Evolutionary conservation across 106 monocot genomes (phyloP), one percentile per base, ranked within the genome.

Genomic region (Dioscorea dumetorum): DNA sequence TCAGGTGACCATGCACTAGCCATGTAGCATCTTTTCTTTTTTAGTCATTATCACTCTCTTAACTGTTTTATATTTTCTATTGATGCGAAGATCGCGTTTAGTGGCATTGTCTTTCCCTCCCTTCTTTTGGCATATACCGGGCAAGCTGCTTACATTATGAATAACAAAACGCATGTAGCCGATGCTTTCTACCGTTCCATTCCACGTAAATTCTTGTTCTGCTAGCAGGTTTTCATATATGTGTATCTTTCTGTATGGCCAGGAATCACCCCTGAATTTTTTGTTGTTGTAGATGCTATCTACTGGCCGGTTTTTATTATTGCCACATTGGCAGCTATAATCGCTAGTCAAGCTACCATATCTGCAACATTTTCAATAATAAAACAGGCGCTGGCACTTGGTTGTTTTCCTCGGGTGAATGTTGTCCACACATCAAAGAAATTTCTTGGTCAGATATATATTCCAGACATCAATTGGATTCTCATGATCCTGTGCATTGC

Each of bases 381-480:
- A 63, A 91, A 97, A 64, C 95, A 97, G 72, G 88, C 88, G 28
- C 74, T 79, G 35, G 83, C 95, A 24, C 88, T 86, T 62, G 95
- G 91, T 13, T 95, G 95, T 68, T 95, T 95, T 63, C 91, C 95
- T 0, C 81, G 88, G 61, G 91, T 95, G 8, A 91, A 87, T 41
- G 82, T 95, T 61, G 86, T 95, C 58, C 91, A 95, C 71, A 95
- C 95, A 56, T 95, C 95, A 33, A 87, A 87, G 50, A 88, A 82
- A 22, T 91, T 86, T 73, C 79, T 86, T 52, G 95, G 95, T 54
- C 91, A 91, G 69, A 91, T 95, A 59, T 95, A 95, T 65, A 91
- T 91, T 62, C 91, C 95, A 18, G 95, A 95, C 69, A 88, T 95
- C 31, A 95, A 91, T 67, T 95, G 95, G 95, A 68, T 95, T 32